Conservation (phyloP, 257 asterid genomes). For the Scutellaria galericulata region DNA sequence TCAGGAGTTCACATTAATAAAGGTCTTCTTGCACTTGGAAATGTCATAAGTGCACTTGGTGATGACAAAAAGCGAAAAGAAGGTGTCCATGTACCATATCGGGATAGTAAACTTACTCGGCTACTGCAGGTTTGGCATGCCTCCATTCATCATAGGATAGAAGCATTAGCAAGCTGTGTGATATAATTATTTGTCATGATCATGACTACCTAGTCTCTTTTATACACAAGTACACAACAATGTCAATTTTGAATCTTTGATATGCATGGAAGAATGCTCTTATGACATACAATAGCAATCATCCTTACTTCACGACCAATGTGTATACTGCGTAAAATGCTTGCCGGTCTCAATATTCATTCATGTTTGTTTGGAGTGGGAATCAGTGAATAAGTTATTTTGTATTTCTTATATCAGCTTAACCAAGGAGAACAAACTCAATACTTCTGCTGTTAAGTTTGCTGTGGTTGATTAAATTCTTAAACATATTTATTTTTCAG, state of each 20-base stretch:
- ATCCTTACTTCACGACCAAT: not conserved
- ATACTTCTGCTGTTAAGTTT: not conserved
- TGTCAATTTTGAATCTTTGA: not conserved
- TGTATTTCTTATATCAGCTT: not conserved
- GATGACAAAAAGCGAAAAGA: conserved; percentile 96
- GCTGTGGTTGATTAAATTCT: not conserved
- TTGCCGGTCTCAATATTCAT: not conserved
- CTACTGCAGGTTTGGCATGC: conserved; percentile 73
- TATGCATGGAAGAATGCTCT: not conserved
- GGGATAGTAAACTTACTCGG: conserved; percentile 98
- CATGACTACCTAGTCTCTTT: conserved; percentile 6
- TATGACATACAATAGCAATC: not conserved
- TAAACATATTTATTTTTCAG: not conserved
- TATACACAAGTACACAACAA: not conserved
- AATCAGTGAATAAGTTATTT: not conserved
- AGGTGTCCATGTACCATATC: conserved; percentile 89
- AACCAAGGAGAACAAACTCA: not conserved
- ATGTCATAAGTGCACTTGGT: conserved; percentile 93
- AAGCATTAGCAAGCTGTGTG: not conserved
- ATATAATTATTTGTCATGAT: not conserved
- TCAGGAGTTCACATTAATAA: conserved; percentile 95
- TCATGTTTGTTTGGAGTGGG: not conserved
- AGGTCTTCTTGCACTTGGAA: conserved; percentile 97
- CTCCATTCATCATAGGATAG: conserved; percentile 18
- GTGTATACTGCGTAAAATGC: not conserved